Evolutionary conservation across 2,329 filamentous ascomycete genomes (phyloP), one percentile per base, ranked within the genome.

Genomic region (Aspergillus sp.): DNA sequence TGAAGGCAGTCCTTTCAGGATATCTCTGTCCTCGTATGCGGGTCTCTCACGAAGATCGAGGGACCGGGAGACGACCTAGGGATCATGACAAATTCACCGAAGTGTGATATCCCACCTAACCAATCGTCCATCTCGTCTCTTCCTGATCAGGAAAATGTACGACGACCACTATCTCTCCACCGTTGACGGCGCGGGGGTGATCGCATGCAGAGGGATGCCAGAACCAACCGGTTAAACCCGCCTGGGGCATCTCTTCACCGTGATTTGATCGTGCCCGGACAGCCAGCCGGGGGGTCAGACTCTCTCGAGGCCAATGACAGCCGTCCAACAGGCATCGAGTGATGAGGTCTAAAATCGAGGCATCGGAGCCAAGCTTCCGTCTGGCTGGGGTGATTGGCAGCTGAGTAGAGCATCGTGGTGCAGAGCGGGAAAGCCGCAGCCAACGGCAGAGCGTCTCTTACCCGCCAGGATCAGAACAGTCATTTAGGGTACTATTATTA

Each of bases 351-450:
- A 49, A 57, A 58, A 58, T 47, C 25, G 51, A 45, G 42, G 53
- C 34, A 38, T n/a, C 29, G 29, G 16, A 58, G 64, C 63, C 64
- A 66, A 65, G 62, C 58, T 62, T 58, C 53, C 34, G 7, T 53
- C 31, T 46, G 21, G 23, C 9, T 19, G 29, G 9, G 6, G 11
- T 31, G 50, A 66, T 64, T 66, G 56, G 63, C 16, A n/a, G 10
- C 29, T 7, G 16, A 44, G 20, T 45, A 41, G 48, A 55, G 47
- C 32, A 16, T 52, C 52, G 52, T 50, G 45, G 54, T 63, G 58
- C 59, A 59, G 55, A 53, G 50, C 57, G 57, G 61, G 55, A 56
- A 56, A 47, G 36, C 58, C 54, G 53, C 57, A 60, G 53, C 61
- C 60, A 62, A 63, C 58, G 17, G 40, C 17, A 14, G 4, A 13